Evolutionary conservation across 768 basidiomycete genomes (phyloP), one percentile per base, ranked within the genome.

Genomic region (Collybiopsis confluens): DNA sequence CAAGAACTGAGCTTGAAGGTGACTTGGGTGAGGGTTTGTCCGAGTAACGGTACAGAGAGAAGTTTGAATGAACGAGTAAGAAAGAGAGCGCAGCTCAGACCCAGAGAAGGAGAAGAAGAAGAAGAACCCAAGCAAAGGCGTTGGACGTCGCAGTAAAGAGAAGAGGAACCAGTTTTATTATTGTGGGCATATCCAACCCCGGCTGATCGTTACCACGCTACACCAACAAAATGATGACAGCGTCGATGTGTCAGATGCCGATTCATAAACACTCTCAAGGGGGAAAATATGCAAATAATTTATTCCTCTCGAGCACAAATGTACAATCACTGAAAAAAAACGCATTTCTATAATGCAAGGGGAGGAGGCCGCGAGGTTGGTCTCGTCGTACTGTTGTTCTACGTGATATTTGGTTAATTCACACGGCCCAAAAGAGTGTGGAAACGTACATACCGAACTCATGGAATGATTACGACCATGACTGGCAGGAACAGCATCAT

Each of bases 51-150:
- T 52, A 57, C 51, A 53, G 58, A 50, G 48, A 61, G 57, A 58
- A 45, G 56, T 55, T 59, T 57, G 61, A 65, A 62, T 56, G 53
- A 55, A 63, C 48, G 65, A 61, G 61, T 60, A 61, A 59, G 63
- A 57, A 59, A 64, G 47, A 58, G 68, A 69, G 70, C 70, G 54
- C 70, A 69, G 72, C 70, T 72, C 69, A 59, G 61, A 65, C 64
- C 64, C 61, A 53, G 45, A 53, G 43, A 45, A 53, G 62, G 63
- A 58, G 61, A 63, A 60, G 43, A 45, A 53, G 62, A 64, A 58
- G 61, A 63, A 60, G 59, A 58, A 58, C 57, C 55, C 35, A 54
- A 59, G 52, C 45, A 63, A 62, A 58, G 56, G 56, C 58, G 54
- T 60, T 62, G 65, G 38, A 52, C 50, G 50, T 42, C 10, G 23